Base-by-base conservation (phyloP, 257 asterid genomes). In the Nicotiana sylvestris region DNA sequence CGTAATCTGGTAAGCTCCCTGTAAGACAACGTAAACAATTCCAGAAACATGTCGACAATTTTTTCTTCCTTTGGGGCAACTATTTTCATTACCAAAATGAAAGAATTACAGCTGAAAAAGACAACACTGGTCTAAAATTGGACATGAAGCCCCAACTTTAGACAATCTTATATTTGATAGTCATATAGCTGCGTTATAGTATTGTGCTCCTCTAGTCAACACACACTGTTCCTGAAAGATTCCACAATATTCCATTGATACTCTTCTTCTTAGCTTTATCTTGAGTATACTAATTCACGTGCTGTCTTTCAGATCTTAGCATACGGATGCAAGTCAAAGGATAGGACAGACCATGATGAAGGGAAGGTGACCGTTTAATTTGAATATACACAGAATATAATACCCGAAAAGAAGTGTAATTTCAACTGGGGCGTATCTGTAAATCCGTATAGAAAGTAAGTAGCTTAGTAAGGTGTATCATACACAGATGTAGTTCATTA, bases 261-360 rank as follows among this genome's bases (percentile, higher is more conserved):
- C 65, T 18, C 53, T 0, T 61, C 70, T 35, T 82, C 43, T 49
- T 53, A 2, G 56, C 35, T 4, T 76, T 76, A 27, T 51, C 80
- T 76, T 51, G 65, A 76, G 29, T 25, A 2, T 76, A 51, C 80
- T 76, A 51, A 76, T 66, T 27, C 10, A 17, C 37, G 16, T 82
- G 81, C 81, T 66, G 84, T 51, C 29, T 84, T 85, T 81, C 90
- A 94, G 98, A 92, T 92, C 85, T 83, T 94, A 82, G 94, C 95
- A 83, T 94, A 92, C 84, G 89, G 91, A 77, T 84, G 86, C 79
- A 94, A 88, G 89, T 83, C 82, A 33, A 84, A 81, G 77, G 46
- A 49, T 57, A 57, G 61, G 86, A 86, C 82, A 17, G 78, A 58
- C 33, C 74, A 69, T 30, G 78, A 61, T 81, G 81, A 77, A 77